These are phyloP conservation scores for Kodamaea hsintzibuensis DNA, from an alignment of 805 yeast genomes.

Conservation along the genomic window DNA sequence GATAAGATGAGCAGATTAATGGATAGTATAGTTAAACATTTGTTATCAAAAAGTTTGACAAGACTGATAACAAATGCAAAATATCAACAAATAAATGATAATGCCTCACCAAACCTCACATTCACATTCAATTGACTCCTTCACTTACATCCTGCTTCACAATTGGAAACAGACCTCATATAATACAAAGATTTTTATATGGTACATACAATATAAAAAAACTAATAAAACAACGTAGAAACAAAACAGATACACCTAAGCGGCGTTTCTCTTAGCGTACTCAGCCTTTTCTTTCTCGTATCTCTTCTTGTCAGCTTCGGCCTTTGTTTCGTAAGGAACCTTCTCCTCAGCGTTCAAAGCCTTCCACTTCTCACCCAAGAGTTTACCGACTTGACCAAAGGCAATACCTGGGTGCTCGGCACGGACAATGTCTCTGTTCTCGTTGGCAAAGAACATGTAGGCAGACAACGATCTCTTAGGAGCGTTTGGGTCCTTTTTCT, in stretches of 20 bases:
- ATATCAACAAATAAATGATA: too few relatives aligned
- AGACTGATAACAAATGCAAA: too few relatives aligned
- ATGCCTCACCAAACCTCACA: too few relatives aligned
- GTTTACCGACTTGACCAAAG: conserved; percentile 93
- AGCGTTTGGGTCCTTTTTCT: conserved; percentile 87
- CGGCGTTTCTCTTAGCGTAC: conserved; percentile 49
- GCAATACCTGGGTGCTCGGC: conserved; percentile 95
- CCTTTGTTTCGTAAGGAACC: conserved; percentile 88
- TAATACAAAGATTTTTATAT: conserved; percentile 9
- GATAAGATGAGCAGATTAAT: too few relatives aligned
- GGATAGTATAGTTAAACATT: too few relatives aligned
- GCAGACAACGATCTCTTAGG: conserved; percentile 99
- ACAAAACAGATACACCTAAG: conserved; percentile 8
- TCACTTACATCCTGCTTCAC: too few relatives aligned
- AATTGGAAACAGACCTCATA: background rate
- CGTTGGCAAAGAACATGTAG: conserved; percentile 98
- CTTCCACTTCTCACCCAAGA: conserved; percentile 97
- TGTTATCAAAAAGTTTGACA: too few relatives aligned
- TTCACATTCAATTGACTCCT: background rate
- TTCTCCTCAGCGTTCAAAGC: conserved; percentile 80
- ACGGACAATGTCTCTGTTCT: conserved; percentile 93
- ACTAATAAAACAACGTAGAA: conserved; percentile 14
- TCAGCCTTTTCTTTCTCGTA: conserved; percentile 95
- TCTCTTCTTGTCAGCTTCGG: conserved; percentile 95
- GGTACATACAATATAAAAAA: conserved; percentile 10